Evolutionary conservation across 1,284 basidiomycete species (phyloP).

Genomic region (Ustilago tritici): DNA sequence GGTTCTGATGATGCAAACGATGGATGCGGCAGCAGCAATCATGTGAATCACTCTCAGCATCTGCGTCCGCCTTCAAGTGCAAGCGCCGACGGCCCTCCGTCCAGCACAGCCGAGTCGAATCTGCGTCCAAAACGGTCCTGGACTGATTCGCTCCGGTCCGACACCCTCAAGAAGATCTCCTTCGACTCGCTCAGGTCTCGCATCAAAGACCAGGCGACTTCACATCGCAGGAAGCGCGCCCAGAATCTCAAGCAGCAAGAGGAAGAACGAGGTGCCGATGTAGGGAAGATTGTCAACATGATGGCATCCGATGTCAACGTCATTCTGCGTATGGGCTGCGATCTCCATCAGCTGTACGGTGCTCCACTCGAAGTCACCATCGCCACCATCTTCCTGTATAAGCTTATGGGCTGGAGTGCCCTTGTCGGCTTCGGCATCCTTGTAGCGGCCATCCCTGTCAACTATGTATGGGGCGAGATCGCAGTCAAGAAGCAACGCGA

Average conservation of each 20-base stretch:
- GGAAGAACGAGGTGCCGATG: conserved; percentile 68
- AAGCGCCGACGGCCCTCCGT: neutral
- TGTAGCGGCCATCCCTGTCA: conserved; percentile 79
- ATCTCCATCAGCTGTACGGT: conserved; percentile 74
- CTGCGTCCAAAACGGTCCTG: conserved; percentile 17
- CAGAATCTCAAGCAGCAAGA: conserved; percentile 25
- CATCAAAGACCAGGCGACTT: conserved; percentile 2
- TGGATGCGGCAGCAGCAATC: neutral
- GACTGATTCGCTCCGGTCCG: conserved; percentile 7
- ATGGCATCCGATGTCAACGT: conserved; percentile 71
- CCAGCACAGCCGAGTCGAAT: neutral
- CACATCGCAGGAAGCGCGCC: conserved; percentile 9
- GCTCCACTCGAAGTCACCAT: conserved; percentile 85
- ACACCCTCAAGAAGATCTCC: conserved; percentile 22
- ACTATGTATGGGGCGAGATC: conserved; percentile 76
- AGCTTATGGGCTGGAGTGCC: conserved; percentile 83
- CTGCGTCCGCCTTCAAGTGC: conserved; percentile 1
- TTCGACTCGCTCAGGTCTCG: conserved; percentile 29
- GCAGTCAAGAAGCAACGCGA: conserved; percentile 80
- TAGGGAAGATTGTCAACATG: conserved; percentile 72
- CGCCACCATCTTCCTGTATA: conserved; percentile 72
- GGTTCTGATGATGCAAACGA: conserved; percentile 8
- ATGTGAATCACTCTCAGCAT: neutral
- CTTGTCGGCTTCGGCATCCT: conserved; percentile 87
- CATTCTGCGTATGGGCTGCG: conserved; percentile 70